Evolutionary conservation across 208 protist species (phyloP), one percentile per base, ranked within the genome.

Genomic region (Chromosphaera perkinsii): DNA sequence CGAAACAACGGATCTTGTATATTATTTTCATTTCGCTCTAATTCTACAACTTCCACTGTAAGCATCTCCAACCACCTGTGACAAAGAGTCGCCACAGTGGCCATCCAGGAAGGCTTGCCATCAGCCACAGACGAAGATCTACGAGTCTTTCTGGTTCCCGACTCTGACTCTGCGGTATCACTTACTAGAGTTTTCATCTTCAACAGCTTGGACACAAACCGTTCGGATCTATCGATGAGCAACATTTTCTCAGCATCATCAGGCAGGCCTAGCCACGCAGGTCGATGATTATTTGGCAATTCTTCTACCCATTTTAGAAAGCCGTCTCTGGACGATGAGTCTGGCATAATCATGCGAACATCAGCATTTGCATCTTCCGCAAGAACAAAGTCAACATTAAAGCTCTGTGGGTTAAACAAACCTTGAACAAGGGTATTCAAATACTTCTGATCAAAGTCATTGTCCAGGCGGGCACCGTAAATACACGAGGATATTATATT

Each of bases 401-500:
- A 96, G 24, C 42, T 47, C 1, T 20, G 31, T 1, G 65, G 59
- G 48, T 70, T 77, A 47, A 99, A 88, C 20, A 96, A 31, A 32
- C 75, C 48, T 17, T 73, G 69, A 22, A 96, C 87, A 73, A 98
- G 88, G 39, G 80, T 85, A 39, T 91, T 75, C 1, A 99, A 68
- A 1, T 96, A 64, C 55, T 89, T 82, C 77, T 92, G 81, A 72
- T 99, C 96, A 75, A 95, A 96, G n/a, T 87, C 81, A 81, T 98
- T 97, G 74, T 94, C 93, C 20, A 97, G 83, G 61, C 90, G 84
- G 26, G 94, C 94, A 51, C 95, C 96, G 79, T 98, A 98, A 29
- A 97, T 81, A 3, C 89, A 90, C 22, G 85, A 74, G 17, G 83
- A 80, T 9, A 98, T 77, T 51, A 99, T 87, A 12, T 79, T 77